Conservation (phyloP, 306 rosid species). For the Pueraria montana region DNA sequence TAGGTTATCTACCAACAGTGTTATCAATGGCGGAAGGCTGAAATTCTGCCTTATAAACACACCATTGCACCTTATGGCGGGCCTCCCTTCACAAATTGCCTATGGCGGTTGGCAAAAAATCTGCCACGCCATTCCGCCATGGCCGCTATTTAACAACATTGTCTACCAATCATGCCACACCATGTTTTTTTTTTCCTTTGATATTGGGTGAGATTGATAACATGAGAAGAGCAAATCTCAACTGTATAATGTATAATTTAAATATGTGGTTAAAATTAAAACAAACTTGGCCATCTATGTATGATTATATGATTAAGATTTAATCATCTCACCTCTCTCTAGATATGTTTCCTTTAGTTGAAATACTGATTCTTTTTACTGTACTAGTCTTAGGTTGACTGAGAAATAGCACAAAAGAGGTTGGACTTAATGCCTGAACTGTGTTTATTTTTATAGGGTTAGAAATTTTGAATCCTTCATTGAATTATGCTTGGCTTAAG, state of each 20-base stretch:
- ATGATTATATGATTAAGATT: neutral
- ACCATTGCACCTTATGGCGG: too few relatives aligned
- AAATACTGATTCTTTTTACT: neutral
- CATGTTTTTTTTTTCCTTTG: neutral
- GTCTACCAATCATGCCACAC: too few relatives aligned
- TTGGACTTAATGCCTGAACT: conserved; percentile 2
- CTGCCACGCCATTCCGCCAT: too few relatives aligned
- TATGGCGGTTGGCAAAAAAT: too few relatives aligned
- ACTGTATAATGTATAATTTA: neutral
- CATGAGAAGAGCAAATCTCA: neutral
- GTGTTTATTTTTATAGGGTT: neutral
- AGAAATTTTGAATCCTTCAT: neutral
- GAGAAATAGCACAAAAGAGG: neutral
- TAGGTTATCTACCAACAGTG: too few relatives aligned
- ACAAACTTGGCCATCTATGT: neutral
- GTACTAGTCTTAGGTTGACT: neutral
- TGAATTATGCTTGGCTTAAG: neutral
- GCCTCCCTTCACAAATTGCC: too few relatives aligned
- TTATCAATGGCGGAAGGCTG: too few relatives aligned
- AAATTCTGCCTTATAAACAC: too few relatives aligned
- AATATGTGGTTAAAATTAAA: neutral
- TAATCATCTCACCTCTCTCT: neutral
- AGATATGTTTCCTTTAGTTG: neutral
- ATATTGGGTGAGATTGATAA: neutral
- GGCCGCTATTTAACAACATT: too few relatives aligned